phyloP scores from a whole-genome alignment of 306 rosid genomes.

The Rubus parviflorus region DNA sequence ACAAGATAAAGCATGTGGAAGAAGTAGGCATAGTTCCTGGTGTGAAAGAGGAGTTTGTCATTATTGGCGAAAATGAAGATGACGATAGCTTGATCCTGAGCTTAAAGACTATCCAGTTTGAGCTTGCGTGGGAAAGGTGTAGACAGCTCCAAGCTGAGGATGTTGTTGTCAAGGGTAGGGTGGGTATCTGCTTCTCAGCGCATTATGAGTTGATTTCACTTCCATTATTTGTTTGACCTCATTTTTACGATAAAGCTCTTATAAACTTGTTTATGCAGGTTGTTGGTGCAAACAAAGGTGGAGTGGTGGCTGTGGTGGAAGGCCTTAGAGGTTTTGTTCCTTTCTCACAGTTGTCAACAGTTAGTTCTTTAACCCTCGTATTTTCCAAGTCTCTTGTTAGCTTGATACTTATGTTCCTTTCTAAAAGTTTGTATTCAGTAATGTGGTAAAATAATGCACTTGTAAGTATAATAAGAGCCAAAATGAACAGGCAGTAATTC shows the following conservation, averaged over 20 bases:
- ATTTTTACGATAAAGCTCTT: neutral
- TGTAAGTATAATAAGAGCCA: neutral
- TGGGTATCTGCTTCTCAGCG: constrained; percentile 42
- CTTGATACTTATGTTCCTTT: neutral
- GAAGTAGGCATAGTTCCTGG: constrained; percentile 82
- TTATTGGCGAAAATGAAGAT: constrained; percentile 75
- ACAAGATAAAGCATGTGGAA: constrained; percentile 64
- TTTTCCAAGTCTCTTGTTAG: constrained; percentile 12
- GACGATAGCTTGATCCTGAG: constrained; percentile 82
- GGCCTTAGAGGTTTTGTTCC: constrained; percentile 96
- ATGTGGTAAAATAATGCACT: neutral
- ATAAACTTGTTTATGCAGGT: constrained; percentile 49
- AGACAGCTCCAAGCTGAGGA: constrained; percentile 97
- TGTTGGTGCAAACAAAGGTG: constrained; percentile 86
- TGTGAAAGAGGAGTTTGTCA: constrained; percentile 71
- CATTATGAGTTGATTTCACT: neutral
- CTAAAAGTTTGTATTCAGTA: neutral
- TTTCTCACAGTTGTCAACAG: constrained; percentile 92
- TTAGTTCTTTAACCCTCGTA: constrained; percentile 43
- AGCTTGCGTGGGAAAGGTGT: constrained; percentile 94
- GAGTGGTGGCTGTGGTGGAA: constrained; percentile 90
- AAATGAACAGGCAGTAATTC: constrained; percentile 2
- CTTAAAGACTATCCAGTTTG: constrained; percentile 70
- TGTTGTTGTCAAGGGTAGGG: constrained; percentile 96
- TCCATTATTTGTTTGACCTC: neutral